These are phyloP conservation scores for Otatea glauca DNA, from an alignment of 176 grass and related monocot genomes.

Conservation along the genomic window DNA sequence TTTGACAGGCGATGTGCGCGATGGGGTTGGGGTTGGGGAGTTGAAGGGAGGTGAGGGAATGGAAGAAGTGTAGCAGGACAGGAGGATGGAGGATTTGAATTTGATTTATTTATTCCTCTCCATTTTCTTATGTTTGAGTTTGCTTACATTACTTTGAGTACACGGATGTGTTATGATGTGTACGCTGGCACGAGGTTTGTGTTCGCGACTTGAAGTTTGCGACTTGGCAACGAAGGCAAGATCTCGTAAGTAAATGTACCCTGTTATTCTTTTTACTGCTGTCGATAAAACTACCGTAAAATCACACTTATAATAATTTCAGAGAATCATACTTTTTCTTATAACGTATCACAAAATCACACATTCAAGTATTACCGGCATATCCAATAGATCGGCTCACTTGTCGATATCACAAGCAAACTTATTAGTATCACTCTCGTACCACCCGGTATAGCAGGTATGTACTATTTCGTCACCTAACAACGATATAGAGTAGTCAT, in stretches of 20 bases:
- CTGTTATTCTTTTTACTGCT: background rate
- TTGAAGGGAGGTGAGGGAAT: background rate
- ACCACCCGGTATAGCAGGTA: no score
- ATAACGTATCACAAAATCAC: no score
- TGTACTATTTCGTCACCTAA: no score
- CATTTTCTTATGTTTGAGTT: background rate
- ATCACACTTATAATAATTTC: no score
- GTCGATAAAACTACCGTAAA: no score
- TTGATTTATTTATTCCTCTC: background rate
- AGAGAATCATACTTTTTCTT: no score
- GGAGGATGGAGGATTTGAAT: conserved; percentile 8
- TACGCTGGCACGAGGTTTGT: conserved; percentile 25
- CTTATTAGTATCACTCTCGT: no score
- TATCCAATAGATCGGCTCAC: no score
- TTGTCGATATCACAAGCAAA: no score
- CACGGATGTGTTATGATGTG: conserved; percentile 2
- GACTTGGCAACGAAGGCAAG: background rate
- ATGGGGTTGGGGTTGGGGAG: background rate
- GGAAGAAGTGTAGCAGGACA: background rate
- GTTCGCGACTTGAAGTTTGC: conserved; percentile 24
- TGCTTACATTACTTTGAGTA: conserved; percentile 28
- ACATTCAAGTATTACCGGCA: no score
- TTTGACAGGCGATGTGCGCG: conserved; percentile 31
- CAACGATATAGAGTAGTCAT: no score
- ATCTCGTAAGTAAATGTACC: background rate